Evolutionary conservation across 371 early-diverging fungal genomes (phyloP), one percentile per base, ranked within the genome.

Genomic region (Lichtheimia hyalospora): DNA sequence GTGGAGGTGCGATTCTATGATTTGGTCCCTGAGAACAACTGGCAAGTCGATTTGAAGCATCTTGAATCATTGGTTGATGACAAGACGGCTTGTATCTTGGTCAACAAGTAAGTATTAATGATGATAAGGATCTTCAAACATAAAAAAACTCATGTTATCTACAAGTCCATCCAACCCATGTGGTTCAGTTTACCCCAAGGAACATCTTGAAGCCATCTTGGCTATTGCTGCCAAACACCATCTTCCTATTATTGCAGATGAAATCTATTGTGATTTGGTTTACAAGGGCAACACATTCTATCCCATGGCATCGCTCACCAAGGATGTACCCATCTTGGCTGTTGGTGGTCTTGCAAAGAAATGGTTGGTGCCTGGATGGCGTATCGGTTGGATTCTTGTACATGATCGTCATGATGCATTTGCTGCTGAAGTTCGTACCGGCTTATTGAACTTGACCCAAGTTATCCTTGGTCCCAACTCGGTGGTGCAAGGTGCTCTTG

Each of bases 351-450:
- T 96, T 28, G 95, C 96, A 48, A 96, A 96, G 79, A 88, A 89
- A 68, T 95, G 85, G 83, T 80, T 95, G 12, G 91, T 95, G 1
- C 96, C 96, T 42, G 96, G 96, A 6, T 96, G 95, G 95, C 81
- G 96, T 61, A 68, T 94, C 14, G 94, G 94, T 18, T 96, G 96
- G 96, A 82, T 95, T 39, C 67, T 90, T 21, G 81, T 96, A 46
- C 88, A 95, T 68, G 94, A 94, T 69, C 79, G 82, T 39, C 74
- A 85, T 60, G 67, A 77, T 49, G 62, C 71, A 24, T 83, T 91
- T 61, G 61, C 44, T 1, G 40, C 20, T 10, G 81, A 84, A 51
- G 80, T 92, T 24, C 84, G 91, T 51, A 71, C 81, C 49, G 93
- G 90, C 12, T 69, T 95, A 14, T 72, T 82, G 59, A 83, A 82